These are phyloP conservation scores for Chytriomyces sp. DNA, from an alignment of 192 early-diverging fungal genomes.

Conservation along the genomic window DNA sequence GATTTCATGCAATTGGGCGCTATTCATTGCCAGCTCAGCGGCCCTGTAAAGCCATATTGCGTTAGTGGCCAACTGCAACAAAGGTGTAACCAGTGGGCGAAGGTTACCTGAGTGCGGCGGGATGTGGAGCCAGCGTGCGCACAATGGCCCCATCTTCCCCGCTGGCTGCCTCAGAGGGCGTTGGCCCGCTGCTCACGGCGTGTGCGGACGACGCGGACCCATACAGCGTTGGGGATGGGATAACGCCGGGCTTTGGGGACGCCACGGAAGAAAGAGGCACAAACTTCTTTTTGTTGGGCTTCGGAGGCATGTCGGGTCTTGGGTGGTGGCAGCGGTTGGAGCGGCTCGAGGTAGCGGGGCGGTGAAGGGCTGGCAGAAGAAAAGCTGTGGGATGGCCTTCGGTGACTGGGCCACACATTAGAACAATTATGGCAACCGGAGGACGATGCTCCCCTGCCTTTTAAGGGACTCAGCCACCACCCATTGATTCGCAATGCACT, in stretches of 20 bases:
- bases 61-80: background rate
- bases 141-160: background rate
- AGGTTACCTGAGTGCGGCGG: conserved; percentile 13
- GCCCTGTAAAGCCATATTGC: conserved; percentile 6
- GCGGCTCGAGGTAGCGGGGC: background rate
- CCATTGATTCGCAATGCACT: no score
- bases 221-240: no score
- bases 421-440: background rate
- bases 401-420: background rate
- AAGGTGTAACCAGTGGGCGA: background rate
- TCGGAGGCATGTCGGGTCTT: conserved; percentile 1
- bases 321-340: background rate
- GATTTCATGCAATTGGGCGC: background rate
- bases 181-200: background rate
- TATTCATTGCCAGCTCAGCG: conserved; percentile 4
- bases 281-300: conserved; percentile 23
- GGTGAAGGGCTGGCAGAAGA: no score
- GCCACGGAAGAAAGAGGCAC: conserved; percentile 8
- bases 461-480: no score
- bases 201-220: background rate
- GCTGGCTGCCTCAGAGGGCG: background rate
- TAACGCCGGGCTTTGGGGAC: background rate
- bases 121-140: conserved; percentile 6
- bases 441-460: background rate
- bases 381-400: background rate